Evolutionary conservation across 2,329 filamentous ascomycete species (phyloP).

Genomic region (Aureobasidium sp.): DNA sequence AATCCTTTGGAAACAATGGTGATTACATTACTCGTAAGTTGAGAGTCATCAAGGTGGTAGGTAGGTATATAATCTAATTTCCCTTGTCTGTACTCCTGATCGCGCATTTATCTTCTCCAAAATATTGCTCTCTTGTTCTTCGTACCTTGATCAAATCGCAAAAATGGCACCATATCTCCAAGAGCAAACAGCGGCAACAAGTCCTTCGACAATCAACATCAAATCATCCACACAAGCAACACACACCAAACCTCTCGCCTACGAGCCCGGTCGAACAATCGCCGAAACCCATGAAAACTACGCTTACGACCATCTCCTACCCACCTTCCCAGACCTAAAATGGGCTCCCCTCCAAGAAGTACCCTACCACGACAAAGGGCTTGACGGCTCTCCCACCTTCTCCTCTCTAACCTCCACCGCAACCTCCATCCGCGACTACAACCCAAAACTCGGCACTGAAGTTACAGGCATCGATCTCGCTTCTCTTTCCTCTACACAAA

Average conservation of each 20-base stretch:
- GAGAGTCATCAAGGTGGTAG: not conserved
- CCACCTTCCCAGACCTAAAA: constrained; percentile 43
- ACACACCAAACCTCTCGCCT: constrained; percentile 22
- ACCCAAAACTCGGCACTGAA: constrained; percentile 49
- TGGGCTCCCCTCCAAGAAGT: constrained; percentile 31
- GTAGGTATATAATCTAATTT: not conserved
- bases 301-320: constrained; percentile 43
- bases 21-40: not conserved
- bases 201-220: too few species aligned
- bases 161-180: not conserved
- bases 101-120: too few species aligned
- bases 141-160: not conserved
- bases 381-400: constrained; percentile 46
- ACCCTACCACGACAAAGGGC: constrained; percentile 45
- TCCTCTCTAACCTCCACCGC: constrained; percentile 43
- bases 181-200: not conserved
- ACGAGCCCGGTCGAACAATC: constrained; percentile 40
- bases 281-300: constrained; percentile 41
- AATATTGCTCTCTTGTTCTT: not conserved
- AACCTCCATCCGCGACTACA: constrained; percentile 49
- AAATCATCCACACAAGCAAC: not conserved
- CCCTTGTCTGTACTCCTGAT: not conserved
- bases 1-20: not conserved
- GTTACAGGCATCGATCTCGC: constrained; percentile 43
- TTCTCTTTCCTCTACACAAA: constrained; percentile 41